Evolutionary conservation across 108 stramenopile species (phyloP).

Genomic region (Cyclostephanos tholiformis): DNA sequence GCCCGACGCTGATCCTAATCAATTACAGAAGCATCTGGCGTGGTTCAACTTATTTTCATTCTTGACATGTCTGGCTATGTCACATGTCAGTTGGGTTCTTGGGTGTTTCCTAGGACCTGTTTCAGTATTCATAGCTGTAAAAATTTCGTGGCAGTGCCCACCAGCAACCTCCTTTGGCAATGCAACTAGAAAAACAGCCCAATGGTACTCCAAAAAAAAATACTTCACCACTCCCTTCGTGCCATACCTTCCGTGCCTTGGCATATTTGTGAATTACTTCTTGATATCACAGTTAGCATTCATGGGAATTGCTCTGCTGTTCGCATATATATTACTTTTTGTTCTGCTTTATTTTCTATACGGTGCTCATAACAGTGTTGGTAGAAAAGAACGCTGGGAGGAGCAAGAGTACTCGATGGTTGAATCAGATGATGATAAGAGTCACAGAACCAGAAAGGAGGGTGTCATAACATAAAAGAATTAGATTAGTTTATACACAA

Average conservation of each 20-base stretch:
- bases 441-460: neutral
- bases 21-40: conserved; percentile 39
- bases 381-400: conserved; percentile 26
- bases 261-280: conserved; percentile 87
- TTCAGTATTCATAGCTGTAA: conserved; percentile 14
- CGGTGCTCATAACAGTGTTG: conserved; percentile 47
- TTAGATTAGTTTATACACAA: neutral
- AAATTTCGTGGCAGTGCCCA: conserved; percentile 39
- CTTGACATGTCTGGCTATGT: conserved; percentile 34
- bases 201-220: conserved; percentile 9
- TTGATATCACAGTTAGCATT: conserved; percentile 76
- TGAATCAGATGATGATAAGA: conserved; percentile 19
- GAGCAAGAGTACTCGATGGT: conserved; percentile 24
- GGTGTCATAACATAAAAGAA: conserved; percentile 20
- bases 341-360: conserved; percentile 56
- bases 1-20: conserved; percentile 31
- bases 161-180: conserved; percentile 34
- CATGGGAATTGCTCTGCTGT: conserved; percentile 60
- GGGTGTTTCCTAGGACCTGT: conserved; percentile 18
- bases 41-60: conserved; percentile 53
- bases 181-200: neutral
- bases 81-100: conserved; percentile 36
- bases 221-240: conserved; percentile 70
- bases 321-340: conserved; percentile 55
- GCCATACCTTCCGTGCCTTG: conserved; percentile 56